A percentile compares a stretch with the other conserved stretches of the same genome.
These are phyloP conservation scores for Trichoderma sp. DNA, from an alignment of 2,329 filamentous ascomycete species.

Conservation along the genomic window DNA sequence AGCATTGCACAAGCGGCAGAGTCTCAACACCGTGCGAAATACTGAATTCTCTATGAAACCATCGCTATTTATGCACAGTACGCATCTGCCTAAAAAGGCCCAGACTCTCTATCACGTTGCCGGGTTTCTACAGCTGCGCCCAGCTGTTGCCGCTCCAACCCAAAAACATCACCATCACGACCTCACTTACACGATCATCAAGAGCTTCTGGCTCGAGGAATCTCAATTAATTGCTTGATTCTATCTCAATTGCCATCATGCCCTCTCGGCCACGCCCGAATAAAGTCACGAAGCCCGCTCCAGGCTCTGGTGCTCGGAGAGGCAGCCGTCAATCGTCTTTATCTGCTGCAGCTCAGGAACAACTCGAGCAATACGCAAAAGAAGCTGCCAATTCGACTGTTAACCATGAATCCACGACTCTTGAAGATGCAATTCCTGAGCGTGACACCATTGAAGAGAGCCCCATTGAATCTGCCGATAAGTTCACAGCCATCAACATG, in stretches of 20 bases:
- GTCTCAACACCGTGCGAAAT: neutral
- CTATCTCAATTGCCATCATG: slow-evolving; percentile 11
- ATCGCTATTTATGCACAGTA: neutral
- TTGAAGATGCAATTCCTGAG: neutral
- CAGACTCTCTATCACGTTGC: slow-evolving; percentile 13
- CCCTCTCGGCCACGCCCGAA: slow-evolving; percentile 38
- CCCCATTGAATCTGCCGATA: slow-evolving; percentile 18
- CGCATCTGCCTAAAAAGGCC: neutral
- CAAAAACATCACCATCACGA: slow-evolving; percentile 1
- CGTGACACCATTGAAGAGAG: neutral
- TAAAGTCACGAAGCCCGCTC: slow-evolving; percentile 44
- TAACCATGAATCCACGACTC: neutral
- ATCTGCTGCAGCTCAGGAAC: slow-evolving; percentile 28
- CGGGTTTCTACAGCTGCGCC: slow-evolving; percentile 27
- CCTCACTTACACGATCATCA: slow-evolving; percentile 20
- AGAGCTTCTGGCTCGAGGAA: neutral
- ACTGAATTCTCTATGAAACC: neutral
- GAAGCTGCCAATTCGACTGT: slow-evolving; percentile 11
- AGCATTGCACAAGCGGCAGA: neutral
- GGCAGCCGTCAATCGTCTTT: slow-evolving; percentile 30
- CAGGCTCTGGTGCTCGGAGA: slow-evolving; percentile 21
- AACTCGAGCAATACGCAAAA: slow-evolving; percentile 31
- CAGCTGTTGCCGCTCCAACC: slow-evolving; percentile 21
- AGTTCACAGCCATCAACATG: slow-evolving; percentile 18
- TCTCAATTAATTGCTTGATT: neutral